These are phyloP conservation scores for Peronospora destructor DNA, from an alignment of 352 stramenopile genomes.

Conservation along the genomic window DNA sequence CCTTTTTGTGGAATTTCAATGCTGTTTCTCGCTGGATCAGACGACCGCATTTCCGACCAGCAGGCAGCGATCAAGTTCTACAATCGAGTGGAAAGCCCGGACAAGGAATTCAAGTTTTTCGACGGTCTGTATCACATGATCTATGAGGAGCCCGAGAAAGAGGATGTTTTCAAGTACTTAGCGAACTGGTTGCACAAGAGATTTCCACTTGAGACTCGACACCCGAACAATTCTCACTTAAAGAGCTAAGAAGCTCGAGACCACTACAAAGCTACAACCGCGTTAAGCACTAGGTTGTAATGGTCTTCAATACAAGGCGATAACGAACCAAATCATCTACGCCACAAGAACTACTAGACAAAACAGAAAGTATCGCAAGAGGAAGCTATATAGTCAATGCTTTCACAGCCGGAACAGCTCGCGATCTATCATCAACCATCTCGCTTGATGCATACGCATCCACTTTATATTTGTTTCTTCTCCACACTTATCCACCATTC, in stretches of 20 bases:
- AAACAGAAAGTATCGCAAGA: too few relatives aligned
- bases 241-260: constrained; percentile 21
- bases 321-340: too few relatives aligned
- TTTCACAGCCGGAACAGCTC: too few relatives aligned
- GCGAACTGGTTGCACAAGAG: constrained; percentile 33
- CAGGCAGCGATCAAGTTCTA: constrained; percentile 35
- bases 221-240: constrained; percentile 15
- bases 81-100: constrained; percentile 30
- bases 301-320: too few relatives aligned
- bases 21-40: constrained; percentile 41
- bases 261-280: constrained; percentile 13
- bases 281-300: constrained; percentile 22
- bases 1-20: constrained; percentile 22
- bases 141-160: constrained; percentile 52
- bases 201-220: constrained; percentile 31
- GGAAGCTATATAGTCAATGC: too few relatives aligned
- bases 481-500: too few relatives aligned
- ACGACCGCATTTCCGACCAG: constrained; percentile 43
- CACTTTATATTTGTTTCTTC: too few relatives aligned
- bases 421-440: too few relatives aligned
- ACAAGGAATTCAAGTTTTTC: constrained; percentile 65
- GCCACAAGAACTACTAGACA: too few relatives aligned
- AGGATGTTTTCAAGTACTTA: constrained; percentile 44
- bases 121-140: constrained; percentile 56
- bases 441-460: too few relatives aligned